phyloP scores from a whole-genome alignment of 768 basidiomycete genomes.

The Agaricus blazei region DNA sequence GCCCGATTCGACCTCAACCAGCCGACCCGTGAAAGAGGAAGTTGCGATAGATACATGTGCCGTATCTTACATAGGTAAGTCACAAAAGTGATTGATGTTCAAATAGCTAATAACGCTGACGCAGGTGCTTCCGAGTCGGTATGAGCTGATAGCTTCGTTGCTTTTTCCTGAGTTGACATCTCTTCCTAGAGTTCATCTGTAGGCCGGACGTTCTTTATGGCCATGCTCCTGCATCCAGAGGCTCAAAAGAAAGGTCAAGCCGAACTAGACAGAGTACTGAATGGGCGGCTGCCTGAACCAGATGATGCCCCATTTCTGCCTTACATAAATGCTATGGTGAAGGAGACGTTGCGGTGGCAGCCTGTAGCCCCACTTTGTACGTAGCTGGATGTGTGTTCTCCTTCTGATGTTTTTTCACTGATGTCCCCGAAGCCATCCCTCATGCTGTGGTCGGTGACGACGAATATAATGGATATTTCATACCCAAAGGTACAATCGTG shows the following conservation, averaged over 20 bases:
- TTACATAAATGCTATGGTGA: constrained; percentile 30
- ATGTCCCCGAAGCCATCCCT: not conserved
- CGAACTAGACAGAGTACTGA: constrained; percentile 20
- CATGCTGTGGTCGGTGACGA: constrained; percentile 6
- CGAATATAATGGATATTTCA: constrained; percentile 13
- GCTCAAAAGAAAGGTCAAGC: constrained; percentile 11
- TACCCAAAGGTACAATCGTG: constrained; percentile 14
- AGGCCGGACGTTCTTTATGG: constrained; percentile 9
- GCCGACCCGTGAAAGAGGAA: not conserved
- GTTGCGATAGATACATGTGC: constrained; percentile 4
- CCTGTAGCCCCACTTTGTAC: constrained; percentile 12
- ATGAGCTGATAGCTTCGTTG: not conserved
- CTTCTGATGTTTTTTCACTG: not conserved
- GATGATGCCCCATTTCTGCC: constrained; percentile 21
- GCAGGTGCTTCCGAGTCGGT: not conserved
- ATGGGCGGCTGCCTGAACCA: constrained; percentile 29
- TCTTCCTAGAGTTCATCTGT: constrained; percentile 21
- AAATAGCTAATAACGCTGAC: not conserved
- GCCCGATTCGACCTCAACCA: not conserved
- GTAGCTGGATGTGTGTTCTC: not conserved
- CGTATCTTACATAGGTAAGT: constrained; percentile 2
- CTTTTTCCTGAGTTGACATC: not conserved
- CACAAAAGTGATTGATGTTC: not conserved
- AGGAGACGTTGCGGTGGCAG: constrained; percentile 24
- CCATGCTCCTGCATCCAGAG: constrained; percentile 8